Conservation (phyloP, 257 asterid genomes). For the Plantago major region DNA sequence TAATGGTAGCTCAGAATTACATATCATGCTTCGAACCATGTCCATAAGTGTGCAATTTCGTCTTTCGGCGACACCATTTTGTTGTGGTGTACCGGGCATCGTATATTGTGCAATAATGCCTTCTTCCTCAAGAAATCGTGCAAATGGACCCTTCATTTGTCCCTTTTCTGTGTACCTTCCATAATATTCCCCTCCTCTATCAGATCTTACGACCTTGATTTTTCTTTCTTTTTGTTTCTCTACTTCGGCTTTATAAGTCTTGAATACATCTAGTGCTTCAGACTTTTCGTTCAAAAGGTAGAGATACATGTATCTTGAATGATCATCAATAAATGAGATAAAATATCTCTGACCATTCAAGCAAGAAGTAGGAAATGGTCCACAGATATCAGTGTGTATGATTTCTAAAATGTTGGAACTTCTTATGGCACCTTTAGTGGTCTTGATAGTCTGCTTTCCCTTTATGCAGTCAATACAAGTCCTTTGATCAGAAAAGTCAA, state of each 20-base stretch:
- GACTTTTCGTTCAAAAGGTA: conserved; percentile 4
- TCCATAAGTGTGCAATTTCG: neutral
- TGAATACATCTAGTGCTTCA: conserved; percentile 11
- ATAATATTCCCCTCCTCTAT: conserved; percentile 14
- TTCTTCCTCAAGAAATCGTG: neutral
- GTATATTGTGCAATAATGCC: neutral
- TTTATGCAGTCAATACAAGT: conserved; percentile 12
- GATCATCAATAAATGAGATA: conserved; percentile 13
- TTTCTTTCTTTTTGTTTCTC: conserved; percentile 10
- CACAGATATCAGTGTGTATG: conserved; percentile 3
- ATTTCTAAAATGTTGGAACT: neutral
- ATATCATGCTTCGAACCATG: neutral
- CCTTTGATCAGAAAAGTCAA: conserved; percentile 6
- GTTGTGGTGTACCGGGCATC: neutral
- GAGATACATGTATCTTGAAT: conserved; percentile 12
- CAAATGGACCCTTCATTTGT: neutral
- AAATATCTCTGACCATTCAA: conserved; percentile 1
- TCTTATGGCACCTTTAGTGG: neutral
- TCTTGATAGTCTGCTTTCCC: neutral
- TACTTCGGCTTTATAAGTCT: neutral
- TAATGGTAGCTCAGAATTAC: neutral
- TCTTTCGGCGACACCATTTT: neutral
- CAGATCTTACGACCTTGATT: conserved; percentile 13
- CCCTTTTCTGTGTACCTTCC: conserved; percentile 8
- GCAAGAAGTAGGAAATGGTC: neutral